Evolutionary conservation across 108 stramenopile species (phyloP).

Genomic region (Mayamaea pseudoterrestris): DNA sequence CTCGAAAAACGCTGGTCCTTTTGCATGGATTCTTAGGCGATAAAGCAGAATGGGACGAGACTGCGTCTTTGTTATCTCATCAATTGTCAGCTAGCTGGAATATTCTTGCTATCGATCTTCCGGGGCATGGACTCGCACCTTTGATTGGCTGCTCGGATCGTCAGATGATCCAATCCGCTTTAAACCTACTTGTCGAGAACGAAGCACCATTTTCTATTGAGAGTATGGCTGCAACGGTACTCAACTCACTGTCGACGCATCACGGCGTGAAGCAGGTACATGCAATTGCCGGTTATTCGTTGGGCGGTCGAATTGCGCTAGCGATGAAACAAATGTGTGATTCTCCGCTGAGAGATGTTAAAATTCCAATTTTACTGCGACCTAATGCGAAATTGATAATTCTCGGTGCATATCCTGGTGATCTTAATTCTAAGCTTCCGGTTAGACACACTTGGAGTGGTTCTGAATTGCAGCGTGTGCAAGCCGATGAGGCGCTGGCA

Average conservation of each 20-base stretch:
- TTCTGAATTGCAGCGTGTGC: too few relatives aligned
- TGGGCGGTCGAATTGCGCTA: conserved; percentile 78
- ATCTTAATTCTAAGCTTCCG: too few relatives aligned
- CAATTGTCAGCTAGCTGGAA: conserved; percentile 44
- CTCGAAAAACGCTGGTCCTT: conserved; percentile 45
- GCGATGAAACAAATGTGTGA: conserved; percentile 48
- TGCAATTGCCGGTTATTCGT: conserved; percentile 67
- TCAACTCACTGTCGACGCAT: conserved; percentile 26
- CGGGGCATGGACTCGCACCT: conserved; percentile 55
- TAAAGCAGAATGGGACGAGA: conserved; percentile 63
- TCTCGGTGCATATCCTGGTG: too few relatives aligned
- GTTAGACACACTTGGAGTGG: too few relatives aligned
- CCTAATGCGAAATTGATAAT: too few relatives aligned
- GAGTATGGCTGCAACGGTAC: conserved; percentile 38
- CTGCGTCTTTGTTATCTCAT: conserved; percentile 16
- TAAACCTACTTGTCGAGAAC: conserved; percentile 14
- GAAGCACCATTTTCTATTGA: conserved; percentile 29
- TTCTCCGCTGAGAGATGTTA: too few relatives aligned
- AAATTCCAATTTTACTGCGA: too few relatives aligned
- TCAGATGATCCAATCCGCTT: conserved; percentile 17
- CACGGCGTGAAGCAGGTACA: conserved; percentile 40
- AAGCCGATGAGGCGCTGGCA: too few relatives aligned
- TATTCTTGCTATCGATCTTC: conserved; percentile 54
- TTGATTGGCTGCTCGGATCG: conserved; percentile 14
- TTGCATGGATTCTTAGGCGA: conserved; percentile 87